phyloP scores from a whole-genome alignment of 129 eudicot genomes.

The Flaveria ramosissima region DNA sequence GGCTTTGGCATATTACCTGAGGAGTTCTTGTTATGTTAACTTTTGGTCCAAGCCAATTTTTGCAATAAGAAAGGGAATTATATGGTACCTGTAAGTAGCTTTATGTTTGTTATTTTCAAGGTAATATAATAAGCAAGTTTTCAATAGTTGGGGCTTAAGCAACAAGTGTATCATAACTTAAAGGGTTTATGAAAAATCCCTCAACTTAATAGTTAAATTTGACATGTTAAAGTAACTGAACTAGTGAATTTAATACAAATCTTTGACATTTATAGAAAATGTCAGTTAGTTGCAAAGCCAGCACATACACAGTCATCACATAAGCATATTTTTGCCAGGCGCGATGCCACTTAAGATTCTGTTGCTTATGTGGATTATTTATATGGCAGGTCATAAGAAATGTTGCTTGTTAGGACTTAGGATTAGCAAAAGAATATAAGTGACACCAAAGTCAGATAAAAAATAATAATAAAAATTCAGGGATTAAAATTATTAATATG shows the following conservation, averaged over 20 bases:
- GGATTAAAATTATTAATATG: not conserved
- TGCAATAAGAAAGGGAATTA: slow-evolving; percentile 95
- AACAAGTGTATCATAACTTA: not conserved
- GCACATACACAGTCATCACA: not conserved
- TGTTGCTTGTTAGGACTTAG: not conserved
- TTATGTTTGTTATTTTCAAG: slow-evolving; percentile 6
- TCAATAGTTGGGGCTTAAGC: not conserved
- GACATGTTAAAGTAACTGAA: not conserved
- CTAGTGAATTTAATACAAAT: not conserved
- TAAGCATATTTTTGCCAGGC: not conserved
- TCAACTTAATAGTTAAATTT: not conserved
- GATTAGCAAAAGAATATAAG: slow-evolving; percentile 1
- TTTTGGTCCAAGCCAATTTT: slow-evolving; percentile 92
- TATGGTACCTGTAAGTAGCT: slow-evolving; percentile 73
- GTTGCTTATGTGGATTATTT: not conserved
- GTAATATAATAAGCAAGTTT: not conserved
- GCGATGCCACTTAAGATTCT: not conserved
- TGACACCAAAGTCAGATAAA: not conserved
- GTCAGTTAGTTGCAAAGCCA: not conserved
- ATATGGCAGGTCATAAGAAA: not conserved
- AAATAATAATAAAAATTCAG: too few species aligned
- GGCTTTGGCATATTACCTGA: slow-evolving; percentile 52
- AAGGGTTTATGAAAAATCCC: not conserved
- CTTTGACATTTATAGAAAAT: not conserved
- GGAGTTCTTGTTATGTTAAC: slow-evolving; percentile 96